Evolutionary conservation across 1,284 basidiomycete genomes (phyloP).

Genomic region (Pascua guehoae): DNA sequence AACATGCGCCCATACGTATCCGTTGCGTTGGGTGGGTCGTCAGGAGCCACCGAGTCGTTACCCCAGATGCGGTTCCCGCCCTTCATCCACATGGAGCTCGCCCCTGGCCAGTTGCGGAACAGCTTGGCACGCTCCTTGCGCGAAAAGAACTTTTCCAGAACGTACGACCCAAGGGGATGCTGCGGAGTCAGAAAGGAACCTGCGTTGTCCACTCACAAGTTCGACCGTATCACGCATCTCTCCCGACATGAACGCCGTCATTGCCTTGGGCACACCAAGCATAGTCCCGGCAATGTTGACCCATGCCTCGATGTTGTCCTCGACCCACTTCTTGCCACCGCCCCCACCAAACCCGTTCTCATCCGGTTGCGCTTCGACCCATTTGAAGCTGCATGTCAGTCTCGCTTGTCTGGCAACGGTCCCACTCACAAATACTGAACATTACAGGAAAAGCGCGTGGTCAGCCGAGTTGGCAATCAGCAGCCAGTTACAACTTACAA

Average conservation of each 20-base stretch:
- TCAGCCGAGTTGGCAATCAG: background rate
- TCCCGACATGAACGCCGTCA: constrained; percentile 89
- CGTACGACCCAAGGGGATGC: constrained; percentile 54
- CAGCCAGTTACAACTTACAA: constrained; percentile 27
- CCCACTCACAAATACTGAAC: constrained; percentile 41
- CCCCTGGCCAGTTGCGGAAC: constrained; percentile 93
- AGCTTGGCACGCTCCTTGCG: constrained; percentile 82
- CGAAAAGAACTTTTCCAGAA: constrained; percentile 74
- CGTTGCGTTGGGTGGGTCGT: constrained; percentile 63
- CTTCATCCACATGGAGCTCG: constrained; percentile 90
- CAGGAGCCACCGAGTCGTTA: constrained; percentile 55
- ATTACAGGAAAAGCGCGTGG: constrained; percentile 3
- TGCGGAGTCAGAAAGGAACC: constrained; percentile 28
- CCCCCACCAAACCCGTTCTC: constrained; percentile 62
- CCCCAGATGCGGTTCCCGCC: constrained; percentile 93
- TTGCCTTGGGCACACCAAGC: constrained; percentile 76
- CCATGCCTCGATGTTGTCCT: constrained; percentile 76
- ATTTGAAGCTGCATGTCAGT: constrained; percentile 63
- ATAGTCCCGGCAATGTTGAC: constrained; percentile 85
- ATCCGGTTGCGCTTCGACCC: constrained; percentile 75
- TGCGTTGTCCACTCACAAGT: constrained; percentile 30
- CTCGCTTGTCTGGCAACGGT: constrained; percentile 35
- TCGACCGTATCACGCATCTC: constrained; percentile 97
- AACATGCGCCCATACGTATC: constrained; percentile 79
- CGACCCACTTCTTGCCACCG: constrained; percentile 87